Base-by-base conservation (phyloP, 345 rosid species). In the Kernera saxatilis region DNA sequence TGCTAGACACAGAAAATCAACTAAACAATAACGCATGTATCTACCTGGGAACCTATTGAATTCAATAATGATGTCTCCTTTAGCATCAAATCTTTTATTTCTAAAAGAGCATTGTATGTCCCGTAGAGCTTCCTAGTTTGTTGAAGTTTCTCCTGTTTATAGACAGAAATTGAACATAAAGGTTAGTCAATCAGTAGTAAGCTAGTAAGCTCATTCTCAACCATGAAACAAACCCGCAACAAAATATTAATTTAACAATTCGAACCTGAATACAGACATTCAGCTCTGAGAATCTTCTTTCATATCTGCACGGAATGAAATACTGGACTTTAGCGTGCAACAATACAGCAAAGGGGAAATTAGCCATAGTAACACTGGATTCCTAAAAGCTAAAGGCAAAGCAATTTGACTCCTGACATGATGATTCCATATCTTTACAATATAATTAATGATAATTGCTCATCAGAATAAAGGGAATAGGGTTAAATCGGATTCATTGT, bases 1-100 rank as follows among this genome's bases (percentile, higher is more conserved):
- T 22, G 26, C 9, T 15, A 63, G 27, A 44, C 13, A 65, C 9
- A 44, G 25, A 26, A 22, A 25, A 54, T 12, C 26, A 74, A 50
- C 45, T 17, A 50, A 70, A 53, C 58, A 18, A 35, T 41, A 50
- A 54, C 27, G 53, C 39, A 51, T 44, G 36, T 76, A 17, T 33
- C 56, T 49, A 88, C 96, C 97, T 87, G 97, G 29, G 92, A 85
- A 78, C 83, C 85, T 63, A 90, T 85, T 13, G 96, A 93, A 74
- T 86, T 87, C 70, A 90, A 68, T 63, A 93, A 84, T 14, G 93
- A 88, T 17, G 81, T 87, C 80, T 93, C 96, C 77, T 93, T 93
- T 41, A 85, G 87, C 96, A 88, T 90, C 79, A 87, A 77, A 39
- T 90, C 94, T 77, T 93, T 93, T 63, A 84, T 87, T 73, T 87